Evolutionary conservation across 2,329 filamentous ascomycete species (phyloP), one percentile per base, ranked within the genome.

Genomic region (Fusarium musae): DNA sequence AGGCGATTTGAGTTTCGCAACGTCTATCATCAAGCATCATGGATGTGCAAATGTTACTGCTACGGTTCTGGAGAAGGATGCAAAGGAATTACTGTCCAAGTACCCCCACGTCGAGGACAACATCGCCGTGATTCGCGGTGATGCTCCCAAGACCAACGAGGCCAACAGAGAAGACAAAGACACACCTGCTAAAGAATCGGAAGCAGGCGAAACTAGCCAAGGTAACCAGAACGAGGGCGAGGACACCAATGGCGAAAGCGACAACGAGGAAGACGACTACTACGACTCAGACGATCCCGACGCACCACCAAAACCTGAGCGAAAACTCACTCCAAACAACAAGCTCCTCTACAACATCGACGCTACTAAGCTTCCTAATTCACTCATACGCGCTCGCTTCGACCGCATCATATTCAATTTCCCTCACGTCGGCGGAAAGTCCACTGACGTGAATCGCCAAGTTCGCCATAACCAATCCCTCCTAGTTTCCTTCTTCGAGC

Each of bases 391-490:
- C 44, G 81, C 82, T 34, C 75, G 79, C 69, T 95, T 93, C 87
- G 91, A 97, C 81, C 88, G 90, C 63, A 92, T 98, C 70, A 87
- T 96, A 74, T 99, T 98, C 89, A 97, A 98, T 86, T 99, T 99
- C 82, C 96, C 96, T 40, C 96, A 99, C 84, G 93, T 97, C 7
- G 96, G 96, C 72, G 96, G 96, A 50, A 92, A 97, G 78, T 93
- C 90, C 73, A 98, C 93, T 76, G 95, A 98, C 84, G 93, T 98
- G 63, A 98, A 98, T 84, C 88, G 96, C 40, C 96, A 99, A 83
- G 95, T 98, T 19, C 91, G 96, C 63, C 90, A 93, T 81, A 98
- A 99, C 84, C 95, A 97, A 83, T 90, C 93, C 78, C 86, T 94
- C 57, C 86, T 94, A 40, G 91, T 93, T 19, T 84, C 86, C 47